Percentiles rank a stretch among this genome's conserved stretches.
Conservation (phyloP, 1,139 yeast species). For the Suhomyces chickasaworum region DNA sequence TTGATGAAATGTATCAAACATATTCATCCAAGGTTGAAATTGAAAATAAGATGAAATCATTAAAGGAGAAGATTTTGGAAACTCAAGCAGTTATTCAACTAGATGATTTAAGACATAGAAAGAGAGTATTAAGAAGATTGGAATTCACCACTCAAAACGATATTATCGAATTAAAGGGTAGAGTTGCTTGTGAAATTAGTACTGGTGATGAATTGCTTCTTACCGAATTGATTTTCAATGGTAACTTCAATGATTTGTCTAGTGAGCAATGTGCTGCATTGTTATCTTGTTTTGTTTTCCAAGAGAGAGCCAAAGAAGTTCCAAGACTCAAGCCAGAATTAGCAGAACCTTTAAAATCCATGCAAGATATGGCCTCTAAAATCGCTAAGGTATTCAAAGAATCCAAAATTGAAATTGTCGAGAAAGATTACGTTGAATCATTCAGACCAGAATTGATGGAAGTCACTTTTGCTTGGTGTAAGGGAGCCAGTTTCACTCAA, state of each 20-base stretch:
- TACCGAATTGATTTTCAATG: constrained; percentile 91
- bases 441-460: constrained; percentile 95
- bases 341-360: constrained; percentile 81
- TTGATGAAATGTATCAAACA: constrained; percentile 61
- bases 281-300: constrained; percentile 93
- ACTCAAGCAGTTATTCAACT: constrained; percentile 91
- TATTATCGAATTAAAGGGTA: constrained; percentile 91
- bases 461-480: constrained; percentile 95
- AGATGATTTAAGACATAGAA: constrained; percentile 90
- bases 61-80: constrained; percentile 68
- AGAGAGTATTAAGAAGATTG: constrained; percentile 77
- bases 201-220: constrained; percentile 90
- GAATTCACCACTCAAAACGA: constrained; percentile 85
- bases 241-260: constrained; percentile 83
- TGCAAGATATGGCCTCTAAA: constrained; percentile 87
- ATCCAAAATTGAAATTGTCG: constrained; percentile 84
- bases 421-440: constrained; percentile 87
- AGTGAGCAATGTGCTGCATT: constrained; percentile 93
- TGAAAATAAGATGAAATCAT: constrained; percentile 58
- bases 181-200: constrained; percentile 93
- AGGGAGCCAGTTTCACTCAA: constrained; percentile 93
- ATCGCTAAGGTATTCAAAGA: constrained; percentile 89
- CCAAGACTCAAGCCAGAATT: constrained; percentile 86
- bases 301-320: constrained; percentile 87
- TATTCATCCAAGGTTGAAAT: constrained; percentile 67